Conservation (phyloP, 495 filamentous ascomycete genomes). For the Hypoxylon rickii region DNA sequence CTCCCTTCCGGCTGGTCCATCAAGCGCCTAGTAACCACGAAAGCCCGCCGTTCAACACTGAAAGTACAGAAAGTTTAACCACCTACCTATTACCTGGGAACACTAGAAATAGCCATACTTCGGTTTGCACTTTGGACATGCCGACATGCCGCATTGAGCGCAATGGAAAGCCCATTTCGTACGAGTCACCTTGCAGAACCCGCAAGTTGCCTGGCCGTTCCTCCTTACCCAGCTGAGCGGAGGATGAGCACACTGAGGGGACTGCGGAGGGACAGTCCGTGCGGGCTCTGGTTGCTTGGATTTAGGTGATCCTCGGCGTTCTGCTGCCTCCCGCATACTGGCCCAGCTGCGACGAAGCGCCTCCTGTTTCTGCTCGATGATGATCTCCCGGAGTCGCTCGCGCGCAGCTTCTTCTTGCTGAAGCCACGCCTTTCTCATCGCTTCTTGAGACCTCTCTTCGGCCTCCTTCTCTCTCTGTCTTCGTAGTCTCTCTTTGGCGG, state of each 20-base stretch:
- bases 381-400: slow-evolving; percentile 12
- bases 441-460: slow-evolving; percentile 24
- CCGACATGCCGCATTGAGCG: slow-evolving; percentile 1
- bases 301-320: slow-evolving; percentile 4
- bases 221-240: slow-evolving; percentile 9
- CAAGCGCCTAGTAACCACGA: no score
- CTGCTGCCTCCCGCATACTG: slow-evolving; percentile 19
- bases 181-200: slow-evolving; percentile 11
- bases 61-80: no score
- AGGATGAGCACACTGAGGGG: slow-evolving; percentile 5
- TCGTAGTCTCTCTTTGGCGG: slow-evolving; percentile 17
- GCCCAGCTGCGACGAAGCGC: slow-evolving; percentile 16
- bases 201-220: slow-evolving; percentile 1
- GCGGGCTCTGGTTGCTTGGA: not conserved
- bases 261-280: not conserved
- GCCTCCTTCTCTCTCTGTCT: slow-evolving; percentile 15
- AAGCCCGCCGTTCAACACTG: no score
- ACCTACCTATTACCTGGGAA: no score
- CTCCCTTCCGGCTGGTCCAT: no score
- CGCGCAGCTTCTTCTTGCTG: slow-evolving; percentile 25
- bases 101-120: slow-evolving; percentile 6
- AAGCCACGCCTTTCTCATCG: slow-evolving; percentile 4
- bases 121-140: slow-evolving; percentile 2
- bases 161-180: slow-evolving; percentile 12
- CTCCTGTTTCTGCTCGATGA: slow-evolving; percentile 23